Percentiles rank a stretch among this genome's conserved stretches.
Conservation (phyloP, 352 stramenopile species). For the Phytophthora tubulina region DNA sequence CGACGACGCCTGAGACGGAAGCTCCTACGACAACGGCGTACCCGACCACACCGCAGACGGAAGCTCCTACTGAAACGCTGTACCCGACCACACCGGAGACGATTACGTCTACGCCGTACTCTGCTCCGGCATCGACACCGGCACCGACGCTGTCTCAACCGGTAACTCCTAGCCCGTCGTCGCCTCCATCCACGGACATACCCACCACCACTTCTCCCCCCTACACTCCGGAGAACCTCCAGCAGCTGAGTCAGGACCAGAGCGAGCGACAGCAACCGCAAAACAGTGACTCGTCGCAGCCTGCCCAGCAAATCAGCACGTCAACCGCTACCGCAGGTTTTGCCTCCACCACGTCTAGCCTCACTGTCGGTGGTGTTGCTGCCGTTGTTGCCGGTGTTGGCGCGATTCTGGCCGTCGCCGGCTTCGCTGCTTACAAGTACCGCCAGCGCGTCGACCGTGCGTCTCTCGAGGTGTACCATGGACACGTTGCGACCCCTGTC, state of each 20-base stretch:
- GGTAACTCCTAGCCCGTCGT: not conserved
- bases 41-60: too few relatives aligned
- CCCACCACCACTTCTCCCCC: not conserved
- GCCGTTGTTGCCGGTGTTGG: constrained; percentile 31
- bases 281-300: not conserved
- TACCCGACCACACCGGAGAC: too few relatives aligned
- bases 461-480: constrained; percentile 30
- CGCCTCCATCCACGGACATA: not conserved
- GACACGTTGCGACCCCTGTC: constrained; percentile 23
- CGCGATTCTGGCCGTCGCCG: constrained; percentile 28
- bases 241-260: constrained; percentile 17
- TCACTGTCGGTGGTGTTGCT: constrained; percentile 17
- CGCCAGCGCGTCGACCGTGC: constrained; percentile 8
- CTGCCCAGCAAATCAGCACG: constrained; percentile 21
- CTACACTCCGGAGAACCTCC: constrained; percentile 7
- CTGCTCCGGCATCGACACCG: not conserved
- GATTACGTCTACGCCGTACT: too few relatives aligned
- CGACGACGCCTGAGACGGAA: too few relatives aligned
- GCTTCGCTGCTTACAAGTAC: constrained; percentile 32
- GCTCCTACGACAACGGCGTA: not conserved
- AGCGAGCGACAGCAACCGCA: constrained; percentile 6
- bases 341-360: not conserved
- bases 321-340: constrained; percentile 8
- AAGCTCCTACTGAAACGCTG: too few relatives aligned
- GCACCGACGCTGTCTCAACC: not conserved